These are phyloP conservation scores for Fusarium beomiforme DNA, from an alignment of 2,329 filamentous ascomycete species.

Conservation along the genomic window DNA sequence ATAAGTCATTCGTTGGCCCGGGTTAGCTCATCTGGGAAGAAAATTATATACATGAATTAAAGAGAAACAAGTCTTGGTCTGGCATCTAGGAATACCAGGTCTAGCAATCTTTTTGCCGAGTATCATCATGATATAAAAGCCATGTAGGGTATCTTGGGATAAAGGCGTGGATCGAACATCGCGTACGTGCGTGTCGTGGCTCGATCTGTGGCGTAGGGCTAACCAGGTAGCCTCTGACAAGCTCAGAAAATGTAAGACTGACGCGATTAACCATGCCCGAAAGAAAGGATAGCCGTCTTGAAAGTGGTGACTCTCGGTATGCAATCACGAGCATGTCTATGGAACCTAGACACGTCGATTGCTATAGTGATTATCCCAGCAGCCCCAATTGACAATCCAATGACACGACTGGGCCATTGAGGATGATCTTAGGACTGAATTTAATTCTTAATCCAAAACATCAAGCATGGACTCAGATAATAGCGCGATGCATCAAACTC, in stretches of 20 bases:
- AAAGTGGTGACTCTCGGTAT: neutral
- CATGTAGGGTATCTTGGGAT: slow-evolving; percentile 17
- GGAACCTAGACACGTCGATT: neutral
- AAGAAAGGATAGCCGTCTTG: neutral
- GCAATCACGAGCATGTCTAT: neutral
- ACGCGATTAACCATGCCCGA: neutral
- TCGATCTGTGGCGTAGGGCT: slow-evolving; percentile 5
- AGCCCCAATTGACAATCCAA: neutral
- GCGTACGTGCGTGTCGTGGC: neutral
- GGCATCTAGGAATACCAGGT: fast-evolving
- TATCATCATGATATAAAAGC: neutral
- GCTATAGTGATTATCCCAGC: neutral
- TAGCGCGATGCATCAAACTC: neutral
- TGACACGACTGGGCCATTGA: neutral
- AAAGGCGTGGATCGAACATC: neutral
- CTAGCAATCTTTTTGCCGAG: fast-evolving
- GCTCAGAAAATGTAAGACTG: neutral
- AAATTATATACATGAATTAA: neutral
- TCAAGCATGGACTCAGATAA: neutral
- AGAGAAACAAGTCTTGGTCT: fast-evolving
- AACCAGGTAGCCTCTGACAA: neutral
- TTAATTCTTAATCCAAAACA: neutral
- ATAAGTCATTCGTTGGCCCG: too few relatives aligned
- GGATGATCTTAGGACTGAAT: fast-evolving
- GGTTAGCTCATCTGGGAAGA: fast-evolving